Evolutionary conservation across 176 grass and related monocot genomes (phyloP).

Genomic region (Leersia perrieri): DNA sequence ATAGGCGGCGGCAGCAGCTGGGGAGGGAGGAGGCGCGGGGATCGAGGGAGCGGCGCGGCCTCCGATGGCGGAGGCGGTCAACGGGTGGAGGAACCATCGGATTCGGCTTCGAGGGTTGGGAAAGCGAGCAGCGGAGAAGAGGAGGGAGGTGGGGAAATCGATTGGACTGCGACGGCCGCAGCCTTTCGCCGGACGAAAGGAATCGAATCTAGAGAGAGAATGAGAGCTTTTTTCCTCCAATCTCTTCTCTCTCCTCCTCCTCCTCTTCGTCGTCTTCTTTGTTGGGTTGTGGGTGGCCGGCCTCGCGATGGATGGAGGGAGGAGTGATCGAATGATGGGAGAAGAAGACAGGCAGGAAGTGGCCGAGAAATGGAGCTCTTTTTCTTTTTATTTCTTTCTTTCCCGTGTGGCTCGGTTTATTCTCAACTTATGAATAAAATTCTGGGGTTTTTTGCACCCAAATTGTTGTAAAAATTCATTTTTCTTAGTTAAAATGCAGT

Average conservation of each 20-base stretch:
- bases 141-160: conserved; percentile 18
- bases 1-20: conserved; percentile 26
- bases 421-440: not conserved
- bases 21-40: conserved; percentile 10
- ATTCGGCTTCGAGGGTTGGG: conserved; percentile 64
- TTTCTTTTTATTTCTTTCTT: too few species aligned
- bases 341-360: too few species aligned
- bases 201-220: conserved; percentile 37
- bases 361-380: not conserved
- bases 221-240: conserved; percentile 6
- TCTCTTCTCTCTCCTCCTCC: too few species aligned
- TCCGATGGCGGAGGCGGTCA: conserved; percentile 75
- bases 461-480: not conserved
- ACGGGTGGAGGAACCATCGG: conserved; percentile 88
- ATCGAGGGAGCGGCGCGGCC: conserved; percentile 57
- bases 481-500: not conserved
- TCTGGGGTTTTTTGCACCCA: not conserved
- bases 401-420: not conserved
- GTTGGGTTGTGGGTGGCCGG: not conserved
- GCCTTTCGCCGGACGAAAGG: conserved; percentile 34
- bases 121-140: conserved; percentile 22
- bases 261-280: not conserved
- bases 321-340: conserved; percentile 3
- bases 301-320: not conserved
- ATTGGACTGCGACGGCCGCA: conserved; percentile 57